Evolutionary conservation across 306 rosid species (phyloP).

Genomic region (Cyamopsis tetragonoloba): DNA sequence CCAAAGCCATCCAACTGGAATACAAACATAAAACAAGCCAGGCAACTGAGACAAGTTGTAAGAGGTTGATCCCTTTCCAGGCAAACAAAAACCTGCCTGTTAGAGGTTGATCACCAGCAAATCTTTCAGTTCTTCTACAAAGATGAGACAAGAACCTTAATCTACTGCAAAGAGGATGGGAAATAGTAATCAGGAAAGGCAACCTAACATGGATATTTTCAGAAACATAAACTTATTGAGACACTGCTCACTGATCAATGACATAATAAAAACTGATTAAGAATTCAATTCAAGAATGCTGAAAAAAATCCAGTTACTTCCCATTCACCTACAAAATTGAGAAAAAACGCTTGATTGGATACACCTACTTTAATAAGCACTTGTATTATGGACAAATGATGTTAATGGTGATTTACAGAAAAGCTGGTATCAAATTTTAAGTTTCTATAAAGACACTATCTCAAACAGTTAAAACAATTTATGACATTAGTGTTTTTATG

Average conservation of each 20-base stretch:
- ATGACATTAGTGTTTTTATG: too few relatives aligned
- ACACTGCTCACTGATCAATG: not conserved
- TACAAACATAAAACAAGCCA: slow-evolving; percentile 8
- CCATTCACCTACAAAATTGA: not conserved
- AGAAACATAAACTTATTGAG: not conserved
- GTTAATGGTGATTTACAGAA: too few relatives aligned
- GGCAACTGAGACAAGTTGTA: slow-evolving; percentile 3
- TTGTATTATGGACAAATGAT: too few relatives aligned
- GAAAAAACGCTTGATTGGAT: too few relatives aligned
- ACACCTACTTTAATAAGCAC: too few relatives aligned
- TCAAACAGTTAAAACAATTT: too few relatives aligned
- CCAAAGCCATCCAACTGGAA: too few relatives aligned
- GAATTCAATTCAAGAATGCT: not conserved
- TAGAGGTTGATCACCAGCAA: not conserved
- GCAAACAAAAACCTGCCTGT: not conserved
- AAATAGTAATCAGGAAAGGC: slow-evolving; percentile 15
- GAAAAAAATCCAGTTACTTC: not conserved
- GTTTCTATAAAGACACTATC: too few relatives aligned
- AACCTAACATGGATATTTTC: not conserved
- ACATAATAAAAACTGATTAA: not conserved
- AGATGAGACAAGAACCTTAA: not conserved
- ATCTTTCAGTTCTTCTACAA: not conserved
- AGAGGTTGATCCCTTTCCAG: slow-evolving; percentile 2
- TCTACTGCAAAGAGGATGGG: not conserved
- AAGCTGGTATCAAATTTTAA: too few relatives aligned